Conservation (phyloP, 495 filamentous ascomycete genomes). For the Margaritispora aquatica region DNA sequence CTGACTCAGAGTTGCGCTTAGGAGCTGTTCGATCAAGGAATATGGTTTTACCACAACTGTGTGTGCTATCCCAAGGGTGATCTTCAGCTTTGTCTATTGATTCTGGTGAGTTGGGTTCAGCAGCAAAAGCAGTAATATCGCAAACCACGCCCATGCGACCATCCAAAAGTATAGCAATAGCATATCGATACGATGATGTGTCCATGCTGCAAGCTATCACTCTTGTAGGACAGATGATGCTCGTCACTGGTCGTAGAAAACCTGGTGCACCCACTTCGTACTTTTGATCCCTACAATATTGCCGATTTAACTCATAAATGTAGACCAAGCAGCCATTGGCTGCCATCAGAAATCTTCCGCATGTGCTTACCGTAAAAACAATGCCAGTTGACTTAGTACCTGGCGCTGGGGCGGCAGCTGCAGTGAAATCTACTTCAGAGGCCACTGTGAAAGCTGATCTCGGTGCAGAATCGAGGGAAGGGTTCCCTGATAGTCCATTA, state of each 20-base stretch:
- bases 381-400: constrained; percentile 18
- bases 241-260: constrained; percentile 39
- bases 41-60: not conserved
- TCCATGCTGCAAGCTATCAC: constrained; percentile 62
- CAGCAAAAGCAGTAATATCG: constrained; percentile 34
- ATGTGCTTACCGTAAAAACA: constrained; percentile 51
- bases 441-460: constrained; percentile 15
- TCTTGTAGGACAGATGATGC: constrained; percentile 51
- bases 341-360: constrained; percentile 53
- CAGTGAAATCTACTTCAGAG: constrained; percentile 28
- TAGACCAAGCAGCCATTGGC: constrained; percentile 53
- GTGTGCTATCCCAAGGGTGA: not conserved
- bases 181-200: constrained; percentile 46
- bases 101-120: constrained; percentile 12
- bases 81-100: constrained; percentile 12
- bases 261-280: constrained; percentile 15
- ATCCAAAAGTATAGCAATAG: constrained; percentile 55
- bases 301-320: constrained; percentile 47
- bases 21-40: constrained; percentile 15
- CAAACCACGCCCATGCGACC: constrained; percentile 59
- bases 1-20: constrained; percentile 4
- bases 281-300: not conserved
- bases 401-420: constrained; percentile 24
- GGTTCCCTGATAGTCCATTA: constrained; percentile 27
- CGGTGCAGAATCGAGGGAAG: constrained; percentile 12